Base-by-base conservation (phyloP, 176 grass and related monocot species). In the Eleusine indica region DNA sequence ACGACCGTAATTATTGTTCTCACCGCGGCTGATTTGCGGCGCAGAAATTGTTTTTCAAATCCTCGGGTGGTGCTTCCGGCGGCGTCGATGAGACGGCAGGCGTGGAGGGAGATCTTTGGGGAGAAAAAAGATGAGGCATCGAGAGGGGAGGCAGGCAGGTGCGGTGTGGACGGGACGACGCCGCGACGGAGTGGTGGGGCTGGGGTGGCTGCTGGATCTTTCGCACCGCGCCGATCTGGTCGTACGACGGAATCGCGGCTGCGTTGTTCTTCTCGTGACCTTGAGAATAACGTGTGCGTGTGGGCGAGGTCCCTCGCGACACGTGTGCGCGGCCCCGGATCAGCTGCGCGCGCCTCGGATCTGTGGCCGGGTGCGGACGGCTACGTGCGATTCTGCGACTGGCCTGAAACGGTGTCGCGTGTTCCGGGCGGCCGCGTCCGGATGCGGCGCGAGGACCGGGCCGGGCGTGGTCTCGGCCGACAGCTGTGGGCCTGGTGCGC, bases 251-350 rank as follows among this genome's bases (percentile, higher is more conserved):
- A 81, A 88, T 46, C 60, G 82, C 78, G 68, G 74, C 76, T 19
- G 77, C 70, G 79, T 71, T 66, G 85, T 68, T 64, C 71, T 35
- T 48, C 89, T 68, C 57, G 81, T 66, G 76, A 78, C 81, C 85
- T 85, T 68, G 80, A 72, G 82, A 82, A 69, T 69, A 78, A 91
- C 86, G 78, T 88, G 90, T 63, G 79, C 76, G 85, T 90, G 89
- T 13, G 76, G 70, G 63, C 80, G 75, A 74, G 70, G 18, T 25
- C 84, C 73, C 16, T 9, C 37, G 40, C 6, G 89, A 63, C 75
- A 74, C 89, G 80, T 90, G 52, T 65, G 89, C 78, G 79, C 83
- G 83, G 64, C 65, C n/a, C 4, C 7, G 3, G 80, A 77, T 91
- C 77, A 30, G 2, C 48, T 61, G 47, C 54, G 75, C 0, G 22